A percentile compares a stretch with the other conserved stretches of the same genome.
These are phyloP conservation scores for Thielaviopsis euricoi DNA, from an alignment of 2,329 filamentous ascomycete species.

Conservation along the genomic window DNA sequence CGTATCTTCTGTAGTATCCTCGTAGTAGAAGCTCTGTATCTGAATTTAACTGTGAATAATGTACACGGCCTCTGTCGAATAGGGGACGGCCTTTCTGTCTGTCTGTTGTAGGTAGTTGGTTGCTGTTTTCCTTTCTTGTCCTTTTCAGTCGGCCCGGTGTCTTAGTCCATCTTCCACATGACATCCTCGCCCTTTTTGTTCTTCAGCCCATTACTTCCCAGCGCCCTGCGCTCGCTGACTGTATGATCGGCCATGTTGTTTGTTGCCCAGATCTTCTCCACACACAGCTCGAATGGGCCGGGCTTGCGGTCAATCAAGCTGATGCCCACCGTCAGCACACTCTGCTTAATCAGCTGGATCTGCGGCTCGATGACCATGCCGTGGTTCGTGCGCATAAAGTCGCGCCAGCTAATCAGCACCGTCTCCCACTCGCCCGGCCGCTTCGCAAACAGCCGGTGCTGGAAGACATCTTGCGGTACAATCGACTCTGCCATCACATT, in stretches of 20 bases:
- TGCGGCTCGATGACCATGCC: slow-evolving; percentile 88
- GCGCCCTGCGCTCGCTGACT: slow-evolving; percentile 3
- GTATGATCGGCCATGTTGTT: slow-evolving; percentile 29
- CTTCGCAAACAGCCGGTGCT: slow-evolving; percentile 72
- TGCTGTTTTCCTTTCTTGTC: background rate
- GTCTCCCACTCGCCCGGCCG: slow-evolving; percentile 86
- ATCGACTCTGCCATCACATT: slow-evolving; percentile 93
- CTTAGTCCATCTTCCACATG: slow-evolving; percentile 10
- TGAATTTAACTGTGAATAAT: background rate
- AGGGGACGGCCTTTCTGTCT: background rate
- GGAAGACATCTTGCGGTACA: slow-evolving; percentile 87
- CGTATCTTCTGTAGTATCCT: background rate
- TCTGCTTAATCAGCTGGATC: slow-evolving; percentile 71
- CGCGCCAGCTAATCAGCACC: slow-evolving; percentile 73
- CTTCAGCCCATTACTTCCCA: slow-evolving; percentile 9
- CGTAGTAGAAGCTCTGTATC: background rate
- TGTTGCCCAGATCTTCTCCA: slow-evolving; percentile 82
- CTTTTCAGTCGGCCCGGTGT: background rate
- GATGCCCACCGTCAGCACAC: slow-evolving; percentile 71
- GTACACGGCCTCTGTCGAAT: background rate
- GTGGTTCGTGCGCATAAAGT: slow-evolving; percentile 90
- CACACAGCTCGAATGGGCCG: slow-evolving; percentile 72
- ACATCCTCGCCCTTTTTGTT: slow-evolving; percentile 11
- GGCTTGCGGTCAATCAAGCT: slow-evolving; percentile 78
- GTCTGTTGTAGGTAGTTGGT: background rate